These are phyloP conservation scores for Selenicereus undatus DNA, from an alignment of 148 eudicot species.

Conservation along the genomic window DNA sequence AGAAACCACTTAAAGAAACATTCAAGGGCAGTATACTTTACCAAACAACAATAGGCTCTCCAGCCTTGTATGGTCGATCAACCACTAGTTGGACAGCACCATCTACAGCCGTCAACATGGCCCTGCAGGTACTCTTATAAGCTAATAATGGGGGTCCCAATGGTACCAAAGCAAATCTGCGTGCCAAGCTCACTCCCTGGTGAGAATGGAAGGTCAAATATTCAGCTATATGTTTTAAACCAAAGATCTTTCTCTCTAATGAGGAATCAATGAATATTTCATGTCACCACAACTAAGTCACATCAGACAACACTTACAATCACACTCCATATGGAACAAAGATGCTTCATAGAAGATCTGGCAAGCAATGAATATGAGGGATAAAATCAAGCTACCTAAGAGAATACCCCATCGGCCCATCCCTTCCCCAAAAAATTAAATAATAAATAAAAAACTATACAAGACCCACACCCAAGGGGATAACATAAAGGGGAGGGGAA, in stretches of 20 bases:
- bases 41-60: conserved; percentile 92
- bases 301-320: neutral
- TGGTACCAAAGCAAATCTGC: conserved; percentile 98
- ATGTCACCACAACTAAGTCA: neutral
- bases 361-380: neutral
- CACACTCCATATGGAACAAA: neutral
- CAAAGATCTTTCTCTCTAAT: neutral
- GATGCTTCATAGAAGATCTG: neutral
- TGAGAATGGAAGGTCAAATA: conserved; percentile 8
- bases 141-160: conserved; percentile 96
- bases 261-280: neutral
- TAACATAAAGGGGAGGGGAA: no score
- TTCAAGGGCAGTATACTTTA: conserved; percentile 19
- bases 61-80: conserved; percentile 85
- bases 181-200: conserved; percentile 96
- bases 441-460: neutral
- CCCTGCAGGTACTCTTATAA: conserved; percentile 89
- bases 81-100: conserved; percentile 83
- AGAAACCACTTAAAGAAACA: neutral
- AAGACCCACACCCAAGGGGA: neutral
- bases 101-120: conserved; percentile 87
- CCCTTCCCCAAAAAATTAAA: neutral
- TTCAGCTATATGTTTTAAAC: conserved; percentile 4
- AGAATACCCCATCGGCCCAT: neutral
- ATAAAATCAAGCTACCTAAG: neutral